Percentiles rank a stretch among this genome's conserved stretches.
Evolutionary conservation across 2,329 filamentous ascomycete species (phyloP).

Genomic region (Talaromyces sp.): DNA sequence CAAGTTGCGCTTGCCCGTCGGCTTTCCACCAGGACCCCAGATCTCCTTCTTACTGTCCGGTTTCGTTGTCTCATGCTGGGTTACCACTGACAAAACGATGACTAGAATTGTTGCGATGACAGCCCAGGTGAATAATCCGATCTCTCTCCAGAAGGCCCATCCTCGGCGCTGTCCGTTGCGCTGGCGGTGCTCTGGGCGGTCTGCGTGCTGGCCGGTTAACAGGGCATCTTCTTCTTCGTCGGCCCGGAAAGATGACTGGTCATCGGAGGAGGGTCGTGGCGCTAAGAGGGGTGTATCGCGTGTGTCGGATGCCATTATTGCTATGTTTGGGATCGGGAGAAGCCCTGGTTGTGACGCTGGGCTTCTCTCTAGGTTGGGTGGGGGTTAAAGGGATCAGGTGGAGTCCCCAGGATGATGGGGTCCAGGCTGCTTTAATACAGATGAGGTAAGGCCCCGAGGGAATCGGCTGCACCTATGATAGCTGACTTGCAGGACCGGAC

Average conservation of each 20-base stretch:
- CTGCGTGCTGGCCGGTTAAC: constrained; percentile 57
- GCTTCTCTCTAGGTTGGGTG: neutral
- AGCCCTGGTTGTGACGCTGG: constrained; percentile 8
- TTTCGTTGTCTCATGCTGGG: constrained; percentile 65
- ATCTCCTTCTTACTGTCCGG: constrained; percentile 28
- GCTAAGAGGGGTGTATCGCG: constrained; percentile 57
- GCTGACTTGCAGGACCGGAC: too few relatives aligned
- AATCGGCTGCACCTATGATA: too few relatives aligned
- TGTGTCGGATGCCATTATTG: constrained; percentile 29
- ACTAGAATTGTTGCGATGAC: constrained; percentile 76
- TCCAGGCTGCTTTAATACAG: constrained; percentile 1
- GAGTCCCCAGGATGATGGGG: neutral
- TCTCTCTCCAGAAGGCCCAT: constrained; percentile 69
- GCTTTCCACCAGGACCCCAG: constrained; percentile 46
- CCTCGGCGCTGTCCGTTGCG: constrained; percentile 37
- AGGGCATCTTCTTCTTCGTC: constrained; percentile 66
- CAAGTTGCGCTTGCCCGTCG: constrained; percentile 78
- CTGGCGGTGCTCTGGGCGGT: constrained; percentile 10
- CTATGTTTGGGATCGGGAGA: neutral
- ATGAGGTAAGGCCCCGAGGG: neutral
- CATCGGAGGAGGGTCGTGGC: constrained; percentile 58
- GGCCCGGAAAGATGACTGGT: constrained; percentile 55
- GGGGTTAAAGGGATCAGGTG: neutral
- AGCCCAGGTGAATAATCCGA: constrained; percentile 80
- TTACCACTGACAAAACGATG: constrained; percentile 77